Conservation (phyloP, 2,329 filamentous ascomycete species). For the Penicillium janthinellum region DNA sequence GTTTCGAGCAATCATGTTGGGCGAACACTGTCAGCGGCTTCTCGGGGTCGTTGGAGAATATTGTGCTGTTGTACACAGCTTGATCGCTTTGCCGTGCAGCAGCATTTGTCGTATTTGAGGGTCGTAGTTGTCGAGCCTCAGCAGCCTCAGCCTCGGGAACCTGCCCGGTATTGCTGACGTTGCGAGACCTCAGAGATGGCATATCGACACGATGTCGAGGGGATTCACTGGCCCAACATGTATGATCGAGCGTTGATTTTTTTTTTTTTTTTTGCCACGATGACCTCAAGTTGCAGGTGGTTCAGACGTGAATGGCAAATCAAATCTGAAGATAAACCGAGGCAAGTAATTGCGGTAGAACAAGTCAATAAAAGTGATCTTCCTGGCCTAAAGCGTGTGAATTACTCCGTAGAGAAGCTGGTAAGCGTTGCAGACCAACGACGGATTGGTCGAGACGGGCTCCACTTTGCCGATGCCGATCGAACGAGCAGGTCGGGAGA, state of each 20-base stretch:
- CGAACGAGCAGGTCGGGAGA: constrained; percentile 10
- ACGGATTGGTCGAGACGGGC: constrained; percentile 5
- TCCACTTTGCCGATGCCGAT: constrained; percentile 5
- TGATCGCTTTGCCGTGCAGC: background rate
- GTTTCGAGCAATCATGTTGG: constrained; percentile 2
- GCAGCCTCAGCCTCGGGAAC: background rate
- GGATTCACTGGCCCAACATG: constrained; percentile 10
- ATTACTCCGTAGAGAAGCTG: background rate
- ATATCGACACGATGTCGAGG: constrained; percentile 12
- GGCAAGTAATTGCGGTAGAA: background rate
- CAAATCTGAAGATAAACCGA: background rate
- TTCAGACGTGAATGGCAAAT: background rate
- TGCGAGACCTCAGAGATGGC: constrained; percentile 18
- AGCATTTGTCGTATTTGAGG: background rate
- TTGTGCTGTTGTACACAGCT: background rate
- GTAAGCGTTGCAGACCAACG: background rate
- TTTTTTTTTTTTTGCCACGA: background rate
- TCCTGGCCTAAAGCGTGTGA: background rate
- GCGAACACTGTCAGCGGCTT: background rate
- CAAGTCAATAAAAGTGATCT: background rate
- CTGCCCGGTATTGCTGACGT: constrained; percentile 2
- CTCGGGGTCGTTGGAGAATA: background rate
- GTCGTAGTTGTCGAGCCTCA: background rate
- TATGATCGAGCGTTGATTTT: background rate
- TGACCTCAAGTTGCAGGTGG: background rate